Evolutionary conservation across 371 early-diverging fungal genomes (phyloP), one percentile per base, ranked within the genome.

Genomic region (Parasitella parasitica): DNA sequence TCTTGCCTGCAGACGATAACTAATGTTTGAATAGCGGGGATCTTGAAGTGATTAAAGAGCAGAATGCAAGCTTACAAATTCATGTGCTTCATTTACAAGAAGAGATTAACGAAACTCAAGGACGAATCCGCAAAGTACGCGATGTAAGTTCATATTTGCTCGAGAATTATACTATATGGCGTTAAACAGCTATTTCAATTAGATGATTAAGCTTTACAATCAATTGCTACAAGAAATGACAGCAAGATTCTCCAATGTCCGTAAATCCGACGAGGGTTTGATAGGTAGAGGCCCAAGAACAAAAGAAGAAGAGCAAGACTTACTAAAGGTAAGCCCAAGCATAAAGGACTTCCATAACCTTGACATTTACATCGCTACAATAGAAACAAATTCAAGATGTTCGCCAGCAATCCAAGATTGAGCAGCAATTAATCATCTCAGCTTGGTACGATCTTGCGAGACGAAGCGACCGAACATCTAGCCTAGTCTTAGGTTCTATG

Each of bases 81-180:
- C 69, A 77, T 43, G 78, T 86, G 5, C 81, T 82, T 28, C 83
- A 87, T 61, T 67, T 91, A 16, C 87, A 86, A 60, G 86, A 90
- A 69, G 82, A 90, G 27, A 88, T 91, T 56, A 80, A 86, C 36
- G 91, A 92, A 52, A 82, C 85, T 7, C 87, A 84, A 66, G 64
- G 84, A 59, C 84, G 79, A 62, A 76, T 92, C 30, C 87, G 91
- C 64, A 89, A 88, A 70, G 90, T 92, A 13, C 90, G 91, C 70
- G 92, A 90, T 67, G 88, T 88, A 77, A 56, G 53, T 18, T 27
- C 1, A 1, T 8, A 2, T 7, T n/a, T 2, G 8, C 3, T 7
- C 1, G 13, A 50, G 3, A n/a, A 36, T 20, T 9, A 1, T 35
- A 22, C 8, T 53, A 3, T 3, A n/a, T n/a, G n/a, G n/a, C n/a